Percentiles rank a stretch among this genome's conserved stretches.
Evolutionary conservation across 176 grass and related monocot species (phyloP).

Genomic region (Carex cristatella): DNA sequence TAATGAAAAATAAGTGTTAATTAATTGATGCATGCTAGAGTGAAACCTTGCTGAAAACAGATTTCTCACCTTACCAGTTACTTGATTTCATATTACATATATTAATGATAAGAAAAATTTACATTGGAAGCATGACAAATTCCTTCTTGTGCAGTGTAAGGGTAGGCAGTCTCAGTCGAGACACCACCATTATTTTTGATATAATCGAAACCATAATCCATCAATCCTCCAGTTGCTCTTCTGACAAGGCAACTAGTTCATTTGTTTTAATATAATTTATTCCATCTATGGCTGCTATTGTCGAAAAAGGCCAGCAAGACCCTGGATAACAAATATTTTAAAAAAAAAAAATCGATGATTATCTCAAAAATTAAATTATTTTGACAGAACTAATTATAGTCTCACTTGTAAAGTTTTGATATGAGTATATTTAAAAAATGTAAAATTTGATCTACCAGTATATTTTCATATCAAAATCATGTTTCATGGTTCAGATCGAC

Average conservation of each 20-base stretch:
- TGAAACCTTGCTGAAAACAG: too few relatives aligned
- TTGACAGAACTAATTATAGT: too few relatives aligned
- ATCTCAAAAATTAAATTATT: too few relatives aligned
- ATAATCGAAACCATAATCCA: neutral
- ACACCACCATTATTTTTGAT: constrained; percentile 5
- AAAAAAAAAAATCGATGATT: neutral
- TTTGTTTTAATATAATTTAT: constrained; percentile 28
- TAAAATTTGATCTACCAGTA: too few relatives aligned
- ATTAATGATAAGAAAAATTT: neutral
- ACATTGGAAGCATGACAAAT: constrained; percentile 4
- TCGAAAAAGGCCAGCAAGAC: constrained; percentile 30
- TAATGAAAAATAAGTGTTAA: neutral
- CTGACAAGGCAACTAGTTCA: constrained; percentile 18
- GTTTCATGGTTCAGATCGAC: too few relatives aligned
- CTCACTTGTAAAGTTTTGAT: too few relatives aligned
- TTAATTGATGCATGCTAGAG: too few relatives aligned
- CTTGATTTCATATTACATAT: too few relatives aligned
- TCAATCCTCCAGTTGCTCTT: constrained; percentile 26
- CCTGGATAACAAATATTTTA: neutral
- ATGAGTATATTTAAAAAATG: too few relatives aligned
- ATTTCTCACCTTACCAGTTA: too few relatives aligned
- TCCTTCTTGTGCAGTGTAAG: constrained; percentile 20
- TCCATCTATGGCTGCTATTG: constrained; percentile 3
- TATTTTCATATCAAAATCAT: too few relatives aligned
- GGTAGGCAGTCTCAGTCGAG: neutral